Conservation (phyloP, 257 asterid species). For the Scutellaria barbata region DNA sequence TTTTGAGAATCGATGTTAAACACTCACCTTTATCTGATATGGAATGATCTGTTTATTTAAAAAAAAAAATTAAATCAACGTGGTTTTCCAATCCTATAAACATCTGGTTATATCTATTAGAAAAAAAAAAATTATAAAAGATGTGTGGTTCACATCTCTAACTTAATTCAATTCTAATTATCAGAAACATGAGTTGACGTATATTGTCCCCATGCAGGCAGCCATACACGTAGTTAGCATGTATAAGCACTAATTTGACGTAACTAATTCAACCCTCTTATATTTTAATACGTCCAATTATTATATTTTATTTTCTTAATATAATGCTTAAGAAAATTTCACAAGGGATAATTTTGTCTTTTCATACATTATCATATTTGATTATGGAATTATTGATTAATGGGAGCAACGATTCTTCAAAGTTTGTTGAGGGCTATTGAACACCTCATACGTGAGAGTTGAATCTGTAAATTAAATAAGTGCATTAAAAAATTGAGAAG, state of each 20-base stretch:
- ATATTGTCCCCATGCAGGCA: slow-evolving; percentile 40
- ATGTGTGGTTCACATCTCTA: not conserved
- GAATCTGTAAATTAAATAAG: slow-evolving; percentile 30
- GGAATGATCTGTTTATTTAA: not conserved
- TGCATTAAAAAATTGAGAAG: slow-evolving; percentile 5
- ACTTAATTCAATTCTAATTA: not conserved
- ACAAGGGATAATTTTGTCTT: no score
- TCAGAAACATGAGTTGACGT: not conserved
- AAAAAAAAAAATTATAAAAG: no score
- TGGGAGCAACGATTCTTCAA: slow-evolving; percentile 34
- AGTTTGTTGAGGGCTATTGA: slow-evolving; percentile 39
- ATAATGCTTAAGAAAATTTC: no score
- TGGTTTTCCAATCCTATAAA: slow-evolving; percentile 6
- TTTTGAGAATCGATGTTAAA: no score
- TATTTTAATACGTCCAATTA: not conserved
- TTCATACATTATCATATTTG: not conserved
- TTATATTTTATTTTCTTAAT: no score
- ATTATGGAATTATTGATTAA: not conserved
- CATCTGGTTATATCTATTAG: not conserved
- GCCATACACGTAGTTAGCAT: slow-evolving; percentile 34
- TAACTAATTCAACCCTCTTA: slow-evolving; percentile 20
- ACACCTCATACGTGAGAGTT: slow-evolving; percentile 38
- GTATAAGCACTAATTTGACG: slow-evolving; percentile 21
- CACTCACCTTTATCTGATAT: not conserved
- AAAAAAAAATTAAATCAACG: not conserved